Base-by-base conservation (phyloP, 2,329 filamentous ascomycete genomes). In the Fusarium sublunatum region DNA sequence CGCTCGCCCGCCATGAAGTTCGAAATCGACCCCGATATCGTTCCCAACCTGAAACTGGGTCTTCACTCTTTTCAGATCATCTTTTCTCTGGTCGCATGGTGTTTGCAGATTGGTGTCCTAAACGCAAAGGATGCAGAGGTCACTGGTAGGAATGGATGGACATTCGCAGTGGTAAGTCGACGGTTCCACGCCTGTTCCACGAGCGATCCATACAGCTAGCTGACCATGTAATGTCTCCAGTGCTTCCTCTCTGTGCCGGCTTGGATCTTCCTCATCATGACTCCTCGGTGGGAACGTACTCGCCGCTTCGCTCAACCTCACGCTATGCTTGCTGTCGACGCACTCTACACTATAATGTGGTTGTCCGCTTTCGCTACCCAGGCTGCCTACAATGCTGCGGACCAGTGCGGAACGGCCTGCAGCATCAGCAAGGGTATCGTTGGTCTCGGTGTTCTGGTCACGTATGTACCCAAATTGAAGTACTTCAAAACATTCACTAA, bases 291-390 rank as follows among this genome's bases (percentile, higher is more conserved):
- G 73, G 80, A 82, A 43, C 82, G 87, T 61, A 88, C 88, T 5
- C 82, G 85, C 51, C 85, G 81, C 61, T 79, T 87, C 49, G 88
- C 87, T 46, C 79, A 89, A 56, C 86, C 87, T 3, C 83, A 86
- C 65, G 87, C 81, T 58, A 86, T 90, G 81, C 76, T 86, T 24
- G 77, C 75, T 8, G 78, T 89, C 29, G 88, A 90, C 70, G 75
- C 74, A n/a, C 35, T 86, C 54, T 88, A 82, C 71, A 77, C 79
- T 70, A 73, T 90, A 64, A 76, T 90, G 61, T 90, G 88, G 87
- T 78, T 91, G 39, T 88, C 87, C 3, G 88, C 84, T 15, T 90
- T 90, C 71, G 83, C 88, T 28, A 83, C 85, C 15, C 86, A 90
- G 70, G 87, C 88, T 3, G 81, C 84, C 8, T 90, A 86, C 76